These are phyloP conservation scores for Singerocomus rubriflavus DNA, from an alignment of 1,284 basidiomycete species.

Conservation along the genomic window DNA sequence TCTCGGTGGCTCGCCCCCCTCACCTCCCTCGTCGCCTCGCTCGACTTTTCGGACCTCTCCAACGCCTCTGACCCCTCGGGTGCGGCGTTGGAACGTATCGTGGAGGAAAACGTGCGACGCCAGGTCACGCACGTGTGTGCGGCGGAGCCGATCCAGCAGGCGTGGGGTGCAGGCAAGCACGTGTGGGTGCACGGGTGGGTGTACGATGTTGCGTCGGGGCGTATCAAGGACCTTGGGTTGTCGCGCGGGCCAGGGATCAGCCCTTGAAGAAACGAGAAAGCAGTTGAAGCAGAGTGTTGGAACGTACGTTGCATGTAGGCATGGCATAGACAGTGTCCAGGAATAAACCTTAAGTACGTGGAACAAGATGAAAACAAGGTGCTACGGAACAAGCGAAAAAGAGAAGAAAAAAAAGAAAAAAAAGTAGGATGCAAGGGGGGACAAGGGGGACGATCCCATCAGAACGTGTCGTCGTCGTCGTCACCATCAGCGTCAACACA, in stretches of 20 bases:
- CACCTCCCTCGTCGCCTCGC: conserved; percentile 51
- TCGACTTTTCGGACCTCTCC: conserved; percentile 40
- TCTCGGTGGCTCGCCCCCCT: conserved; percentile 74
- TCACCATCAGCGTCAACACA: conserved; percentile 40
- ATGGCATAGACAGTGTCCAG: conserved; percentile 19
- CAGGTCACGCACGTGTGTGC: conserved; percentile 74
- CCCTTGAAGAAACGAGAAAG: neutral
- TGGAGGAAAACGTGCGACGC: conserved; percentile 73
- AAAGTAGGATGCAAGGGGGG: too few species aligned
- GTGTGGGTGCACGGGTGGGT: conserved; percentile 84
- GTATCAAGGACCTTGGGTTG: conserved; percentile 66
- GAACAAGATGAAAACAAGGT: neutral
- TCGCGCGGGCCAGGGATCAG: conserved; percentile 27
- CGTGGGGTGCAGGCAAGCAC: conserved; percentile 70
- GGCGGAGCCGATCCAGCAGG: conserved; percentile 59
- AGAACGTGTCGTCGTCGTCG: too few species aligned
- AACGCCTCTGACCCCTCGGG: too few species aligned
- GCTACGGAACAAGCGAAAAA: neutral
- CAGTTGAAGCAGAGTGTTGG: neutral
- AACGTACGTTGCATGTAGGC: neutral
- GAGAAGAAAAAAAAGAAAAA: neutral
- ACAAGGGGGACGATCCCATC: too few species aligned
- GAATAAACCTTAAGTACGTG: conserved; percentile 11
- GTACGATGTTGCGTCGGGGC: conserved; percentile 72
- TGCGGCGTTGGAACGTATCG: conserved; percentile 35